A percentile compares a stretch with the other conserved stretches of the same genome.
Evolutionary conservation across 495 filamentous ascomycete species (phyloP).

Genomic region (Penicillium macrosclerotiorum): DNA sequence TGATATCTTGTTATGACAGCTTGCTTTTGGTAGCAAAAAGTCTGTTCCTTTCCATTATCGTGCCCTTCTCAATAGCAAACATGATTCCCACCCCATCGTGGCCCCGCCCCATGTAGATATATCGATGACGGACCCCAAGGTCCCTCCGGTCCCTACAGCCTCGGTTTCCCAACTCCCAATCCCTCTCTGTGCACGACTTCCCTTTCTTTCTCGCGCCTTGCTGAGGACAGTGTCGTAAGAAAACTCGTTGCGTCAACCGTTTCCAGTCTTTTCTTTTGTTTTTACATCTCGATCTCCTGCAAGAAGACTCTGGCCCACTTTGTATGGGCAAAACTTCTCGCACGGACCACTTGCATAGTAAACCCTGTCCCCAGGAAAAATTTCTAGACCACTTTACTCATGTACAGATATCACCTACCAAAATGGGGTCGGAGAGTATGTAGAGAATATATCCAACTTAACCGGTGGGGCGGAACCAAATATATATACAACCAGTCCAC

Average conservation of each 20-base stretch:
- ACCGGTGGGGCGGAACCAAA: background rate
- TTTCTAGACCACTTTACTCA: slow-evolving; percentile 2
- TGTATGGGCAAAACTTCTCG: slow-evolving; percentile 1
- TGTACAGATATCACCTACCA: background rate
- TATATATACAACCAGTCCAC: background rate
- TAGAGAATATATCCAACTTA: background rate
- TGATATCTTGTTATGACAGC: slow-evolving; percentile 35
- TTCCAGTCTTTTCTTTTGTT: no score
- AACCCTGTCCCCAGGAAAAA: background rate
- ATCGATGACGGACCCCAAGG: background rate
- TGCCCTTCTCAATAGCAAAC: slow-evolving; percentile 7
- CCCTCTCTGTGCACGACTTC: no score
- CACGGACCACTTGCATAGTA: slow-evolving; percentile 9
- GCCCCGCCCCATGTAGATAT: background rate
- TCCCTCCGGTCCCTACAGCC: no score
- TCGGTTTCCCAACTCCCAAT: no score
- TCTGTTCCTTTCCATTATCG: slow-evolving; percentile 26
- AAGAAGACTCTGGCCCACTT: slow-evolving; percentile 9
- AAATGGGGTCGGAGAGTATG: slow-evolving; percentile 6
- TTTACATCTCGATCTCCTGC: no score
- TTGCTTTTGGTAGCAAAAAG: slow-evolving; percentile 35
- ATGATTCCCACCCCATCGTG: slow-evolving; percentile 3
- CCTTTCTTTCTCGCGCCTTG: no score
- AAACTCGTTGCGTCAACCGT: no score
- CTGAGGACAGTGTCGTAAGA: no score